phyloP scores from a whole-genome alignment of 164 flowering plant species.

The Paratinospora sagittata region DNA sequence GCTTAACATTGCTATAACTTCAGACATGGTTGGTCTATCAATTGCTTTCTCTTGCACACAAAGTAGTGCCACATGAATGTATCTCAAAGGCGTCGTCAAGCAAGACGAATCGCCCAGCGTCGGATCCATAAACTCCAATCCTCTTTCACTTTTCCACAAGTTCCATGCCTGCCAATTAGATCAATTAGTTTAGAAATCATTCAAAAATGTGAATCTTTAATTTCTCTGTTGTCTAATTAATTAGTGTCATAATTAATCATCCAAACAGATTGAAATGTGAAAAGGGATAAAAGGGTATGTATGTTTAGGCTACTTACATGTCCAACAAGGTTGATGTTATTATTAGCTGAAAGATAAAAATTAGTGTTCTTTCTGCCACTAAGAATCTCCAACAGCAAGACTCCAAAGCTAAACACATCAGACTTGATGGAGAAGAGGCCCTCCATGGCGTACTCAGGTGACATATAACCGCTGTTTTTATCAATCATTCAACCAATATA shows the following conservation, averaged over 20 bases:
- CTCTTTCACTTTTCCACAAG: conserved; percentile 12
- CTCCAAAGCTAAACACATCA: conserved; percentile 9
- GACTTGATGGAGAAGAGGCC: conserved; percentile 16
- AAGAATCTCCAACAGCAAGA: neutral
- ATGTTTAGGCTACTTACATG: conserved; percentile 8
- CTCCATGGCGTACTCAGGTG: conserved; percentile 9
- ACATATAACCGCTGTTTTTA: conserved; percentile 5
- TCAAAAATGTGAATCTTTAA: too few relatives aligned
- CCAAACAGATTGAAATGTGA: too few relatives aligned
- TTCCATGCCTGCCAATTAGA: conserved; percentile 20
- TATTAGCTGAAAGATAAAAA: neutral
- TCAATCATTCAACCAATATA: too few relatives aligned
- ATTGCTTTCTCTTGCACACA: conserved; percentile 9
- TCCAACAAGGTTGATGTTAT: conserved; percentile 4
- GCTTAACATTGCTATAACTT: conserved; percentile 5
- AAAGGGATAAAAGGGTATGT: neutral
- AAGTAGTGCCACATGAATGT: conserved; percentile 9
- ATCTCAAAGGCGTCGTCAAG: neutral
- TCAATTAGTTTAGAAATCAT: too few relatives aligned
- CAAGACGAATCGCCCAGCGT: neutral
- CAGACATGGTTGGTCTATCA: conserved; percentile 18
- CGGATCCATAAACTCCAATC: conserved; percentile 10
- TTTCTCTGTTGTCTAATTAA: too few relatives aligned
- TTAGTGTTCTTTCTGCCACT: conserved; percentile 8
- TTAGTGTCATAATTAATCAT: too few relatives aligned